Conservation (phyloP, 768 basidiomycete genomes). For the Clavulina sp. region DNA sequence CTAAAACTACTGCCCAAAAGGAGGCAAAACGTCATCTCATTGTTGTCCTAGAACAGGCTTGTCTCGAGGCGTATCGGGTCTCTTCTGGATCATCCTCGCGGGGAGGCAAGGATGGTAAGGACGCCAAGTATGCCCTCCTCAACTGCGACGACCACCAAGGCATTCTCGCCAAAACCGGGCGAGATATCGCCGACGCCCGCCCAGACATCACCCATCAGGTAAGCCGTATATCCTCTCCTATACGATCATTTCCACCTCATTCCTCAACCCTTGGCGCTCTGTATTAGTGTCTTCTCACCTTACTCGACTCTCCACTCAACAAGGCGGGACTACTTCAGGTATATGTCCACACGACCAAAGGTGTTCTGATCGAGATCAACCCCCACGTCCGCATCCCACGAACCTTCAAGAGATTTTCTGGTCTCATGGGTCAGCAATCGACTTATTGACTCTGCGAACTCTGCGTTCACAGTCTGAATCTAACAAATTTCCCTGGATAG, state of each 20-base stretch:
- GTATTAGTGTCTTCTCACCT: slow-evolving; percentile 77
- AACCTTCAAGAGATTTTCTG: slow-evolving; percentile 97
- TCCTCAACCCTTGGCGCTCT: neutral
- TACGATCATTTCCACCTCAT: neutral
- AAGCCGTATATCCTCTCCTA: neutral
- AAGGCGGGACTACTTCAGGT: slow-evolving; percentile 94
- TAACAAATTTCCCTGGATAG: slow-evolving; percentile 24
- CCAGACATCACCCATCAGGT: slow-evolving; percentile 99
- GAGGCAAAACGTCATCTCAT: slow-evolving; percentile 47
- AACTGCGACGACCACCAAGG: slow-evolving; percentile 99
- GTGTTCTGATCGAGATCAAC: slow-evolving; percentile 94
- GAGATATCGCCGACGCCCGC: slow-evolving; percentile 97
- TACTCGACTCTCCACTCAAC: slow-evolving; percentile 94
- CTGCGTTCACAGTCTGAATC: neutral
- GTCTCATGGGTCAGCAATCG: slow-evolving; percentile 66
- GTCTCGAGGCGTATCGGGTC: slow-evolving; percentile 86
- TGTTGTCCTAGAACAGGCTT: slow-evolving; percentile 86
- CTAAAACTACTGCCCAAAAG: slow-evolving; percentile 27
- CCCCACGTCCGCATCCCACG: slow-evolving; percentile 94
- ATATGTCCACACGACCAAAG: slow-evolving; percentile 93
- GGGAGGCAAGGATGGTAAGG: slow-evolving; percentile 33
- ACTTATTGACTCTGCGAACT: neutral
- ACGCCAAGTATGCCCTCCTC: slow-evolving; percentile 88
- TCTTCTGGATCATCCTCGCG: slow-evolving; percentile 32
- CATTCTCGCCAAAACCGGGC: slow-evolving; percentile 89